Conservation (phyloP, 2,329 filamentous ascomycete genomes). For the Ophiosphaerella herpotricha region DNA sequence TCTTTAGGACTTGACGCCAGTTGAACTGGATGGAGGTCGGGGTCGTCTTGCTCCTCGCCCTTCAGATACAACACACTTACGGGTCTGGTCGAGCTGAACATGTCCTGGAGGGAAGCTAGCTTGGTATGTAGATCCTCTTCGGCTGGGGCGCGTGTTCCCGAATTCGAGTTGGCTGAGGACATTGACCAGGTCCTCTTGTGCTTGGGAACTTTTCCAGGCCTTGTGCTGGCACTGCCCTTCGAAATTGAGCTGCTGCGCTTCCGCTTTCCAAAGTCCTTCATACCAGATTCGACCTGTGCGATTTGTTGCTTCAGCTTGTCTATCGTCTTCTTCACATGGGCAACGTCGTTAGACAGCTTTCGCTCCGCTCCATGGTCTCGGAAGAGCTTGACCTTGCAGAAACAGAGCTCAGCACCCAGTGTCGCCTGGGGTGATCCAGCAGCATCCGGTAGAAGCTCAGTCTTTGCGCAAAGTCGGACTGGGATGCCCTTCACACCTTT, state of each 20-base stretch:
- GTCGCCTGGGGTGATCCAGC: conserved; percentile 52
- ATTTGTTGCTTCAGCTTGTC: conserved; percentile 97
- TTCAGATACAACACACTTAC: conserved; percentile 78
- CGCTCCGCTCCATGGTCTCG: conserved; percentile 93
- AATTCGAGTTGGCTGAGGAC: conserved; percentile 66
- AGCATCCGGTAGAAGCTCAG: conserved; percentile 65
- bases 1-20: conserved; percentile 71
- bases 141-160: conserved; percentile 49
- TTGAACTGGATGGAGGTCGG: conserved; percentile 76
- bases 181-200: conserved; percentile 96
- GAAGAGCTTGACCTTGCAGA: conserved; percentile 96
- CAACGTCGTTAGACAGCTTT: conserved; percentile 91
- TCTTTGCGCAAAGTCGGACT: conserved; percentile 90
- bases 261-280: conserved; percentile 64
- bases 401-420: conserved; percentile 73
- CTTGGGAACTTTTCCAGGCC: conserved; percentile 82
- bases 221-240: conserved; percentile 53
- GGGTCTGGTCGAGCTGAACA: conserved; percentile 83
- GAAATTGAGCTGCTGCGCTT: conserved; percentile 62
- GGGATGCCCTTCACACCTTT: conserved; percentile 98
- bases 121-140: conserved; percentile 79
- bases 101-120: conserved; percentile 77
- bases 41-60: conserved; percentile 78
- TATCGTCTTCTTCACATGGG: conserved; percentile 94
- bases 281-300: conserved; percentile 68